Conservation (phyloP, 2,329 filamentous ascomycete species). For the Daldinia eschscholtzii region DNA sequence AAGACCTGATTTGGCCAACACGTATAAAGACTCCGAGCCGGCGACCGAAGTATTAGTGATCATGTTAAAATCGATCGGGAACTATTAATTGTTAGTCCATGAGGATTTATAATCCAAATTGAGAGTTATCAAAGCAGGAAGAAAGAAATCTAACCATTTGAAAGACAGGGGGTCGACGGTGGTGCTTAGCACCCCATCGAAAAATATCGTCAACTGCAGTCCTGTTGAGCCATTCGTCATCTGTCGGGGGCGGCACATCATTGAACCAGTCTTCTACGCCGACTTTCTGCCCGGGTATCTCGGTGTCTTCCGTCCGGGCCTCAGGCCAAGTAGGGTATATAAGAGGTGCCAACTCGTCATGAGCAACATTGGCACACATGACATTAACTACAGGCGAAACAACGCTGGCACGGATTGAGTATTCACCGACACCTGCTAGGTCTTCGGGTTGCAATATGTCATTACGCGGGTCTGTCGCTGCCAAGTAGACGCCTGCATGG, state of each 20-base stretch:
- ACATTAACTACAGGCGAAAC: constrained; percentile 79
- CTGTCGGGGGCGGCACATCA: constrained; percentile 54
- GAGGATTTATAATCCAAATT: background rate
- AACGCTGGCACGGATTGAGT: constrained; percentile 75
- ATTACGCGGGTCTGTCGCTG: constrained; percentile 72
- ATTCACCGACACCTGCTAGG: constrained; percentile 75
- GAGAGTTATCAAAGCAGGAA: background rate
- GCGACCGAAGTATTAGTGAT: constrained; percentile 66
- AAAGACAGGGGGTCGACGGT: constrained; percentile 67
- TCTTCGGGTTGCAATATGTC: constrained; percentile 77
- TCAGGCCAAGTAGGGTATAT: constrained; percentile 73
- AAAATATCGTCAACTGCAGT: constrained; percentile 79
- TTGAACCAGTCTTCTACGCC: constrained; percentile 55
- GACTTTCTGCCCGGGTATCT: constrained; percentile 51
- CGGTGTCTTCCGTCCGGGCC: constrained; percentile 53
- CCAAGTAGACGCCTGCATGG: constrained; percentile 74
- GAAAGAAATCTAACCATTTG: constrained; percentile 54
- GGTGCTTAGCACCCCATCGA: constrained; percentile 69
- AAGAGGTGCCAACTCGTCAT: constrained; percentile 71
- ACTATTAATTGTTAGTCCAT: constrained; percentile 51
- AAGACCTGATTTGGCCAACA: constrained; percentile 66
- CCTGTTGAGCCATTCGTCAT: constrained; percentile 62
- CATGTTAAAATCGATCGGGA: constrained; percentile 74
- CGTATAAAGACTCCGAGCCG: constrained; percentile 69
- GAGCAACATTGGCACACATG: constrained; percentile 75